These are phyloP conservation scores for Pyrenochaeta sp. DNA, from an alignment of 2,329 filamentous ascomycete genomes.

Conservation along the genomic window DNA sequence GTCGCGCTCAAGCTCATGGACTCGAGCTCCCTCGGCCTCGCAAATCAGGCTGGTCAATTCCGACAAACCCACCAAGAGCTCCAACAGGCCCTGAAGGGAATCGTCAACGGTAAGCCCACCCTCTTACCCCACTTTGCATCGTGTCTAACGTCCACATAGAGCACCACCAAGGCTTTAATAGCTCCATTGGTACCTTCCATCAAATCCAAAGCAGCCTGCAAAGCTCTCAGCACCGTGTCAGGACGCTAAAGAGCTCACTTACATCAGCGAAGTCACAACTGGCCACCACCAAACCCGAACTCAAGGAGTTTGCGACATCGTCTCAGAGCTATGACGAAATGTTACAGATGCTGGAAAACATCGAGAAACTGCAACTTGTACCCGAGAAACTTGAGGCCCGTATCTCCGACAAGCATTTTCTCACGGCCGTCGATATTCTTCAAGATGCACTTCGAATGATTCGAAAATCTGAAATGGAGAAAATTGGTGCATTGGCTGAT, in stretches of 20 bases:
- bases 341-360: conserved; percentile 79
- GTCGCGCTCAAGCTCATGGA: conserved; percentile 95
- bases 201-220: conserved; percentile 96
- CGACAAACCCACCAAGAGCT: conserved; percentile 83
- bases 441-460: conserved; percentile 86
- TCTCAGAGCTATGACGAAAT: conserved; percentile 92
- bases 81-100: conserved; percentile 90
- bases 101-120: conserved; percentile 82
- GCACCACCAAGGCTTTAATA: conserved; percentile 99
- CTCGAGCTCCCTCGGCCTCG: conserved; percentile 88
- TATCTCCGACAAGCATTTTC: conserved; percentile 94
- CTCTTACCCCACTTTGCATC: not conserved
- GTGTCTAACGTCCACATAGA: conserved; percentile 57
- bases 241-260: conserved; percentile 82
- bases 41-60: conserved; percentile 87
- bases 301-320: conserved; percentile 85
- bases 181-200: conserved; percentile 97
- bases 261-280: conserved; percentile 80
- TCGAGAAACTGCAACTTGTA: conserved; percentile 87
- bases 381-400: conserved; percentile 92
- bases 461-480: conserved; percentile 85
- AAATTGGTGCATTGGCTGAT: conserved; percentile 87
- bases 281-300: conserved; percentile 84
- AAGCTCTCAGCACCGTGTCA: conserved; percentile 83
- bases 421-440: conserved; percentile 90